Evolutionary conservation across 495 filamentous ascomycete genomes (phyloP).

Genomic region (Thermothielavioides terrestris): DNA sequence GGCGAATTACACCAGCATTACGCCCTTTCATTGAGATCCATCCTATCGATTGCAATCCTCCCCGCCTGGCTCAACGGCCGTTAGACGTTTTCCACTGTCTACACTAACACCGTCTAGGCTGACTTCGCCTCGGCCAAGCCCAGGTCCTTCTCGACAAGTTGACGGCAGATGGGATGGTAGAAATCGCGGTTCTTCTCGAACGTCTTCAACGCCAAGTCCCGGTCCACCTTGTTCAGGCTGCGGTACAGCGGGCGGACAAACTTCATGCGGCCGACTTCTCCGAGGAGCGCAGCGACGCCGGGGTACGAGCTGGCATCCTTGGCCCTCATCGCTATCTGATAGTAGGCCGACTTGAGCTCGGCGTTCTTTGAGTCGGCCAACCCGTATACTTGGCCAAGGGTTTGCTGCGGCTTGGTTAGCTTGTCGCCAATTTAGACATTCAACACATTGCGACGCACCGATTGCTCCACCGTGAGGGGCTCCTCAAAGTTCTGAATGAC

Average conservation of each 20-base stretch:
- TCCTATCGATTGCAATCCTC: too few relatives aligned
- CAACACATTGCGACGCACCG: constrained; percentile 21
- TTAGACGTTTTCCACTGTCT: too few relatives aligned
- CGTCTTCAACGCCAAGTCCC: constrained; percentile 64
- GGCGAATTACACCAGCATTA: too few relatives aligned
- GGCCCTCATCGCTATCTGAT: constrained; percentile 66
- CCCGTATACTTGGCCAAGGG: constrained; percentile 64
- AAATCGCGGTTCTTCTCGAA: constrained; percentile 83
- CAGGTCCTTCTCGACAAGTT: constrained; percentile 77
- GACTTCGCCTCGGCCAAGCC: constrained; percentile 22
- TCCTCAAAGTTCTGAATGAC: constrained; percentile 53
- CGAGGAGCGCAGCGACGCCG: constrained; percentile 63
- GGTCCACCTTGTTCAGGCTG: constrained; percentile 61
- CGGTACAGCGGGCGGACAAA: constrained; percentile 81
- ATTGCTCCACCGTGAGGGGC: constrained; percentile 52
- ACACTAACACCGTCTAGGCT: not conserved
- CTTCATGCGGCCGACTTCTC: constrained; percentile 89
- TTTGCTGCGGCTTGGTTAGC: constrained; percentile 29
- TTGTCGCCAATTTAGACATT: not conserved
- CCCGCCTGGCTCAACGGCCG: too few relatives aligned
- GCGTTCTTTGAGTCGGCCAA: constrained; percentile 65
- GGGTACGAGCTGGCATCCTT: constrained; percentile 56
- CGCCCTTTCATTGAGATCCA: too few relatives aligned
- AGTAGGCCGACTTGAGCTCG: constrained; percentile 73
- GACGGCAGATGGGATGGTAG: constrained; percentile 90